Base-by-base conservation (phyloP, 257 asterid species). In the Solanum etuberosum region DNA sequence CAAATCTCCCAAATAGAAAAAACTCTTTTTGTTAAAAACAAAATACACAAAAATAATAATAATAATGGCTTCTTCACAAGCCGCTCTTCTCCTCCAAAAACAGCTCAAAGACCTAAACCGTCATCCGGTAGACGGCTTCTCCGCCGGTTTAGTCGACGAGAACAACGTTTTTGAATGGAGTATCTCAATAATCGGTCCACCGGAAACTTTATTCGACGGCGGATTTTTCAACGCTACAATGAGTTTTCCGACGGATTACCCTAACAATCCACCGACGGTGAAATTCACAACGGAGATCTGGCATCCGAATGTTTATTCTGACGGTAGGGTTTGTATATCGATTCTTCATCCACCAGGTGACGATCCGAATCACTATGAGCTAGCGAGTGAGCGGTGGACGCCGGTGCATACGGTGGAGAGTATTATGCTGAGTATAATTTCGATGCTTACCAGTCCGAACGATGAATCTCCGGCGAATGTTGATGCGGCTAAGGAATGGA, bases 331-430 rank as follows among this genome's bases (percentile, higher is more conserved):
- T 86, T 97, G 99, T 91, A 96, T 97, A 86, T 97, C 99, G 48
- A 97, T 95, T 87, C 98, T 97, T 87, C 99, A 97, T 86, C 98
- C 98, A 0, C 99, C 99, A n/a, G 99, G 99, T 3, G 99, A 97
- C 31, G 99, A 97, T 93, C 99, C 99, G 67, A 96, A 93, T 42
- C 97, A 96, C 32, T 97, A 96, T 87, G 99, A 97, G 90, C 96
- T 97, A 86, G 99, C 99, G 15, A 97, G 99, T 90, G 99, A 97
- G 89, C 96, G 99, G 15, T 97, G 99, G 99, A 92, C 98, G 8
- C 99, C 99, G 86, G 99, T 96, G 65, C 99, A 97, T 93, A 97
- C 99, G 91, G 99, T 97, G 89, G 99, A 97, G 95, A 97, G 99
- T 86, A 97, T 97, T 85, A 96, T 97, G 88, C 92, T 97, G 90